Conservation (phyloP, 257 asterid genomes). For the Solanum paucissectum region DNA sequence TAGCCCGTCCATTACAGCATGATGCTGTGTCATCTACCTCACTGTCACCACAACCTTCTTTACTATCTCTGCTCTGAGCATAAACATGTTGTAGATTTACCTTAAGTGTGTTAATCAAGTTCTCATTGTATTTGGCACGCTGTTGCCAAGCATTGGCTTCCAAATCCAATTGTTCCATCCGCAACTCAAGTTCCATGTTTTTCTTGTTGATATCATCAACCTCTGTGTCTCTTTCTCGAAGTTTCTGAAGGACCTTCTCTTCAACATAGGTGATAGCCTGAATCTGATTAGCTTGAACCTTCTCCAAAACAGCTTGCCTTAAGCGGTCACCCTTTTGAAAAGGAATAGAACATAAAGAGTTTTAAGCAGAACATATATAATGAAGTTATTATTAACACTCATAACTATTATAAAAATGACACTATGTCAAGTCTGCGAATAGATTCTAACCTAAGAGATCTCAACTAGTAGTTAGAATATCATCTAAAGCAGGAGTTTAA, state of each 20-base stretch:
- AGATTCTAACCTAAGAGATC: neutral
- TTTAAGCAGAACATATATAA: neutral
- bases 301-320: slow-evolving; percentile 66
- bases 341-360: neutral
- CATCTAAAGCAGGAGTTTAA: neutral
- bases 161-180: slow-evolving; percentile 52
- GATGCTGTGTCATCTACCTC: slow-evolving; percentile 90
- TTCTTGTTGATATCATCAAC: slow-evolving; percentile 66
- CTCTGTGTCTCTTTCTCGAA: slow-evolving; percentile 71
- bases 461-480: neutral
- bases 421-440: neutral
- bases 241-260: slow-evolving; percentile 63
- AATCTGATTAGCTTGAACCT: slow-evolving; percentile 74
- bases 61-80: slow-evolving; percentile 71
- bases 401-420: neutral
- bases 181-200: slow-evolving; percentile 67
- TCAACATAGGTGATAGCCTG: slow-evolving; percentile 69
- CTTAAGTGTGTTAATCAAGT: slow-evolving; percentile 64
- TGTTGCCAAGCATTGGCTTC: slow-evolving; percentile 94
- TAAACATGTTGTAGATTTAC: slow-evolving; percentile 61
- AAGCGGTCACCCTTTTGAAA: slow-evolving; percentile 63
- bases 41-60: slow-evolving; percentile 98
- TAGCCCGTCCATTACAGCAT: slow-evolving; percentile 54
- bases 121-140: slow-evolving; percentile 70
- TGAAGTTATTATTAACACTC: neutral